Conservation (phyloP, 768 basidiomycete species). For the Bullera alba region DNA sequence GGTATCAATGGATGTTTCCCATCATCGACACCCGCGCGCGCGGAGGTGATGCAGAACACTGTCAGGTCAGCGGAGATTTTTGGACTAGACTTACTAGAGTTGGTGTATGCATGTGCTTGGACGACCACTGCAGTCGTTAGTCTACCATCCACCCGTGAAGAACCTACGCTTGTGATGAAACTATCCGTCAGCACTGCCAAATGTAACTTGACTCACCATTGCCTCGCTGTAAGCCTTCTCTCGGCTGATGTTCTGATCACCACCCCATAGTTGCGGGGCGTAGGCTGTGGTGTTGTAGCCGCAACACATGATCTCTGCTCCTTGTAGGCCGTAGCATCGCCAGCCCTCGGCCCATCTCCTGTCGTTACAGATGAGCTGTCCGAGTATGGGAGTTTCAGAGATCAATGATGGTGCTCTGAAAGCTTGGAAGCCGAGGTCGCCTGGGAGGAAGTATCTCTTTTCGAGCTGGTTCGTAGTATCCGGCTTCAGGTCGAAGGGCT, state of each 20-base stretch:
- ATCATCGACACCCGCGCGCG: conserved; percentile 37
- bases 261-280: conserved; percentile 42
- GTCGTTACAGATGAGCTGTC: conserved; percentile 44
- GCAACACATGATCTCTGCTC: conserved; percentile 40
- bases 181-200: not conserved
- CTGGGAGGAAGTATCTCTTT: conserved; percentile 44
- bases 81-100: conserved; percentile 29
- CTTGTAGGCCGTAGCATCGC: conserved; percentile 40
- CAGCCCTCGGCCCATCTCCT: conserved; percentile 44
- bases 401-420: conserved; percentile 37
- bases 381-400: conserved; percentile 31
- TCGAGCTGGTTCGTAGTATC: conserved; percentile 45
- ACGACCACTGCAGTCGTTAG: conserved; percentile 24
- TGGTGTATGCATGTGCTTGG: conserved; percentile 42
- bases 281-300: conserved; percentile 45
- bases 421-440: conserved; percentile 40
- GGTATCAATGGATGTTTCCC: conserved; percentile 38
- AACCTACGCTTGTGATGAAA: conserved; percentile 43
- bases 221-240: conserved; percentile 38
- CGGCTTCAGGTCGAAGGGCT: conserved; percentile 39
- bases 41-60: conserved; percentile 42
- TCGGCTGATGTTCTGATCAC: conserved; percentile 34
- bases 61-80: not conserved
- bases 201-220: conserved; percentile 19
- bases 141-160: not conserved